phyloP scores from a whole-genome alignment of 371 early-diverging fungal species.

The Mucor lusitanicus region DNA sequence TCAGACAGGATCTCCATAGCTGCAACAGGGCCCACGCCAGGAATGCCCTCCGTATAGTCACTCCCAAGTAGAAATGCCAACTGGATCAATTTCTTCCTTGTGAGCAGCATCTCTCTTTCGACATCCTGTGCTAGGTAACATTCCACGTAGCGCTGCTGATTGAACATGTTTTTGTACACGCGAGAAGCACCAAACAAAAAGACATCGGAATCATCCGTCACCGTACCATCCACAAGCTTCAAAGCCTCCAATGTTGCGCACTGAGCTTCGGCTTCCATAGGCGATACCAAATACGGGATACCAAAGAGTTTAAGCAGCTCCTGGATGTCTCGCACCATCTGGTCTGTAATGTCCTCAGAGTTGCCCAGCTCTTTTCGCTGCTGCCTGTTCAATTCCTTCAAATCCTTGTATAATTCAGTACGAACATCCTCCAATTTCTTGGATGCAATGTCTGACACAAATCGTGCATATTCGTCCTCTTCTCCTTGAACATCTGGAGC shows the following conservation, averaged over 20 bases:
- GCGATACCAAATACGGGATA: conserved; percentile 92
- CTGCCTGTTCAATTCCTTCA: conserved; percentile 56
- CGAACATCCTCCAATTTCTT: conserved; percentile 46
- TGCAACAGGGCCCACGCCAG: conserved; percentile 93
- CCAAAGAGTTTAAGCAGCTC: conserved; percentile 92
- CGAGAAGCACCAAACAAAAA: conserved; percentile 93
- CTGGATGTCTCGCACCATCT: conserved; percentile 76
- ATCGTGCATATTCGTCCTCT: conserved; percentile 57
- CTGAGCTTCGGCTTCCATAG: conserved; percentile 98
- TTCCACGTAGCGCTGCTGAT: conserved; percentile 85
- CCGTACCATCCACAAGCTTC: conserved; percentile 92
- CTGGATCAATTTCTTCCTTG: conserved; percentile 76
- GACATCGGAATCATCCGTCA: conserved; percentile 99
- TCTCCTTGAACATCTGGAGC: conserved; percentile 39
- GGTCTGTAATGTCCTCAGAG: conserved; percentile 65
- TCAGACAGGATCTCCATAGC: conserved; percentile 88
- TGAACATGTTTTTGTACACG: conserved; percentile 97
- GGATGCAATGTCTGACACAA: conserved; percentile 54
- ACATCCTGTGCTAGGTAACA: conserved; percentile 73
- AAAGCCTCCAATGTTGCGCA: conserved; percentile 82
- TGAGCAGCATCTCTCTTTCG: conserved; percentile 69
- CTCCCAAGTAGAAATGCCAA: conserved; percentile 92
- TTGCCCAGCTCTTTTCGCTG: conserved; percentile 65
- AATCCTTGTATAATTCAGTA: conserved; percentile 58
- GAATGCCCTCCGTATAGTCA: conserved; percentile 97